Evolutionary conservation across 768 basidiomycete genomes (phyloP).

Genomic region (Tulasnella sp.): DNA sequence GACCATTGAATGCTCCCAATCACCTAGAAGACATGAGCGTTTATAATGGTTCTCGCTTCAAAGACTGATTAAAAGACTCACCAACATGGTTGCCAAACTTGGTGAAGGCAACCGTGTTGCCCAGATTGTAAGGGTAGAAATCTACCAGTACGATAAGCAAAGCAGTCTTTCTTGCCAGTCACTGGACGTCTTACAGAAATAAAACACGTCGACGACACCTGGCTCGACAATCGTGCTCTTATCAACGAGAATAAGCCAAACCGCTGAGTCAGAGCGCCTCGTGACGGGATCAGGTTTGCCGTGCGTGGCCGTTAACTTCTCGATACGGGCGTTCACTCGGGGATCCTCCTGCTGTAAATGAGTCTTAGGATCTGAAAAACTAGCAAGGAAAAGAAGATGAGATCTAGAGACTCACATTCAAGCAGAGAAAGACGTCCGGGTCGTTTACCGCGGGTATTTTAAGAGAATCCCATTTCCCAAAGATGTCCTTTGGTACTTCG

Average conservation of each 20-base stretch:
- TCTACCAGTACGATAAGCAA: not conserved
- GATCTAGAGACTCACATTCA: slow-evolving; percentile 1
- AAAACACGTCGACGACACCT: slow-evolving; percentile 16
- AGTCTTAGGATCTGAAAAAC: not conserved
- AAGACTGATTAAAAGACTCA: not conserved
- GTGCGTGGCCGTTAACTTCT: slow-evolving; percentile 3
- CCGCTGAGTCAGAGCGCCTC: not conserved
- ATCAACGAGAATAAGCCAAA: slow-evolving; percentile 12
- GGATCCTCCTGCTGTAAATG: slow-evolving; percentile 8
- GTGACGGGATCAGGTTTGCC: slow-evolving; percentile 16
- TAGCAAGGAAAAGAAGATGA: not conserved
- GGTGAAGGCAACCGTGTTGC: slow-evolving; percentile 4
- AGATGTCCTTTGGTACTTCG: not conserved
- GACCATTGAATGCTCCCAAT: slow-evolving; percentile 20
- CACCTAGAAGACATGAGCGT: not conserved
- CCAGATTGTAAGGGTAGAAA: slow-evolving; percentile 20
- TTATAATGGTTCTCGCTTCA: not conserved
- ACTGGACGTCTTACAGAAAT: slow-evolving; percentile 6
- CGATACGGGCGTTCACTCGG: slow-evolving; percentile 7
- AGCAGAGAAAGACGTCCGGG: slow-evolving; percentile 1
- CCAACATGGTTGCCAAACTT: slow-evolving; percentile 17
- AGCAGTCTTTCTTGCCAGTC: not conserved
- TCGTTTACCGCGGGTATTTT: not conserved
- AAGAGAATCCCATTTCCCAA: slow-evolving; percentile 2
- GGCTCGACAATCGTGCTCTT: slow-evolving; percentile 2